Evolutionary conservation across 192 early-diverging fungal genomes (phyloP).

Genomic region (Dissophora globulifera): DNA sequence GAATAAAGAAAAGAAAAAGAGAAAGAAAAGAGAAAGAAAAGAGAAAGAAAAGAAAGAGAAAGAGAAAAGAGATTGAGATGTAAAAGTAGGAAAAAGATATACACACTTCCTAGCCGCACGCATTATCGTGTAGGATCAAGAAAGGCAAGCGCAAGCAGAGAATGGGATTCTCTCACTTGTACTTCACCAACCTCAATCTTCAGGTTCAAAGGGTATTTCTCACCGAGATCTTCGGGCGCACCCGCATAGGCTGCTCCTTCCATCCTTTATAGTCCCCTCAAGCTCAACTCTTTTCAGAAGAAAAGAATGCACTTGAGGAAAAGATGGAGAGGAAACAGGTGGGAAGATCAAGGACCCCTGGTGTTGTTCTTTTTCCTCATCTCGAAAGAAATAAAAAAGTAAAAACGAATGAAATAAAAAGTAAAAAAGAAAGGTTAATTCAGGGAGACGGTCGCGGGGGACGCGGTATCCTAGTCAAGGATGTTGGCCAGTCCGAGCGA

Average conservation of each 20-base stretch:
- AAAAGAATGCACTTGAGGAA: conserved; percentile 14
- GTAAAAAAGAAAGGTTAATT: no score
- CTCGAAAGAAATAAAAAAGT: conserved; percentile 18
- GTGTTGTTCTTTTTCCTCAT: conserved; percentile 49
- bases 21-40: conserved; percentile 6
- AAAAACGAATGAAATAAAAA: background rate
- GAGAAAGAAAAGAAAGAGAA: conserved; percentile 4
- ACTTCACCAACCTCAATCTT: conserved; percentile 17
- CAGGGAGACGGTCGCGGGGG: no score
- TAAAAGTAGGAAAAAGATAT: conserved; percentile 22
- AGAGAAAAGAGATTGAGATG: conserved; percentile 16
- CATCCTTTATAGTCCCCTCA: conserved; percentile 14
- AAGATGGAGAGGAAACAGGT: conserved; percentile 18
- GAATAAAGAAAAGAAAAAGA: background rate
- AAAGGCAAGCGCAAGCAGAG: background rate
- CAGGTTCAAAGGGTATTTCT: conserved; percentile 59
- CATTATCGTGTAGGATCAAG: conserved; percentile 53
- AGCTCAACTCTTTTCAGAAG: conserved; percentile 2
- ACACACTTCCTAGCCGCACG: conserved; percentile 54
- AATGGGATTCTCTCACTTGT: background rate
- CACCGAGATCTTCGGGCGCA: conserved; percentile 51
- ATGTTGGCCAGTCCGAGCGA: conserved; percentile 53
- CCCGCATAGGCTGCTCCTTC: background rate
- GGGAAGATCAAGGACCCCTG: conserved; percentile 61
- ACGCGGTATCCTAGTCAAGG: conserved; percentile 6